These are phyloP conservation scores for Botrytis galanthina DNA, from an alignment of 2,329 filamentous ascomycete genomes.

Conservation along the genomic window DNA sequence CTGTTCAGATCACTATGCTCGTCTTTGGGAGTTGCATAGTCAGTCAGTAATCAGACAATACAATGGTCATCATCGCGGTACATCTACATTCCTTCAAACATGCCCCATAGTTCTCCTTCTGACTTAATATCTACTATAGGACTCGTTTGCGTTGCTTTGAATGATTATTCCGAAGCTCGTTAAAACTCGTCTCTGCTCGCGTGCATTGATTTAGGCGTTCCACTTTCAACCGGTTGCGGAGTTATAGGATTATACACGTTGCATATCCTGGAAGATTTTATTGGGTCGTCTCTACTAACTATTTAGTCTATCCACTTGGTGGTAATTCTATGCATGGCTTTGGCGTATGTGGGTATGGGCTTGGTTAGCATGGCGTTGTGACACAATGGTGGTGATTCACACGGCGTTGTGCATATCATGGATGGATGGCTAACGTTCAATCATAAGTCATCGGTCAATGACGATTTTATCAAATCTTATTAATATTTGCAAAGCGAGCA, in stretches of 20 bases:
- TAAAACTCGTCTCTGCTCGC: conserved; percentile 20
- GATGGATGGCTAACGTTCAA: background rate
- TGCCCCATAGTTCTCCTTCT: background rate
- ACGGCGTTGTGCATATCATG: background rate
- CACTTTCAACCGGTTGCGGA: conserved; percentile 6
- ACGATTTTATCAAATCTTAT: background rate
- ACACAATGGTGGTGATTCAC: background rate
- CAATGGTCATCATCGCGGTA: conserved; percentile 71
- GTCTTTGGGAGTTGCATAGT: conserved; percentile 68
- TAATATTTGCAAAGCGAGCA: background rate
- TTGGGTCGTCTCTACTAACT: background rate
- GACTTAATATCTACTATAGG: conserved; percentile 9
- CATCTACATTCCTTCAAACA: conserved; percentile 42
- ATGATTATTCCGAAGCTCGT: conserved; percentile 52
- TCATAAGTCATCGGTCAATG: background rate
- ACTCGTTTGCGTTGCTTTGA: conserved; percentile 66
- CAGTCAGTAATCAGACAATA: conserved; percentile 73
- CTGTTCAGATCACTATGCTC: conserved; percentile 70
- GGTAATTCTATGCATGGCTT: background rate
- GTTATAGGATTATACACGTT: conserved; percentile 10
- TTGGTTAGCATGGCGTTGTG: conserved; percentile 6
- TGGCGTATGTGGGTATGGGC: conserved; percentile 6
- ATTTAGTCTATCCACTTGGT: background rate
- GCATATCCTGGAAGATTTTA: background rate
- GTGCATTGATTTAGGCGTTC: conserved; percentile 14